Base-by-base conservation (phyloP, 2,329 filamentous ascomycete species). In the Arthrobotrys conoides region DNA sequence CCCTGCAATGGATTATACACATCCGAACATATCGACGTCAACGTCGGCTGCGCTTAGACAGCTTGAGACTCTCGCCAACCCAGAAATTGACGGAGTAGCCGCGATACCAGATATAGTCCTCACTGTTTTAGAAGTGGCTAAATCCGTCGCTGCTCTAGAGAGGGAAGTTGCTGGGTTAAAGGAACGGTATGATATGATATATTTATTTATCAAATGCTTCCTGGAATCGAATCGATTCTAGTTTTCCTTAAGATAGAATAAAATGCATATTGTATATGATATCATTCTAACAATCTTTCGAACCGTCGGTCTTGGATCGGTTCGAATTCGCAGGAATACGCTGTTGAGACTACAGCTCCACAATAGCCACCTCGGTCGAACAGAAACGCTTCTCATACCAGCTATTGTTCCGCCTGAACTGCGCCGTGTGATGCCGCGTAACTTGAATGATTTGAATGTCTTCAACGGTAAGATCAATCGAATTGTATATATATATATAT, bases 341-440 rank as follows among this genome's bases (percentile, higher is more conserved):
- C 9, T 51, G 3, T 51, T 51, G 48, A 51, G 48, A 27, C 48
- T 51, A 16, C 48, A 51, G 48, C 22, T 51, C 20, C n/a, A 51
- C 48, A 51, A 51, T 22, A 51, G 48, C 22, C 48, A 51, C 16
- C 5, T 24, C 12, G 48, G 48, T 27, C 48, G 48, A 27, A 51
- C 48, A 5, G 48, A 51, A 12, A 5, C 48, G 10, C 48, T 51
- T 27, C 48, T 24, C 5, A 51, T 51, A 2, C 48, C 48, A 10
- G 48, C 48, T 9, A 6, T 18, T 27, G 48, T 51, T 51, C 48
- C 48, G 14, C 48, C 5, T 6, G 48, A 27, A 27, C 16, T 27
- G 14, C 48, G 22, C 22, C 22, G 22, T 27, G 20, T 22, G 48
- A 51, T 51, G 48, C 48, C 48, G 1, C 48, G 48, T 1, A 51